Evolutionary conservation across 768 basidiomycete genomes (phyloP), one percentile per base, ranked within the genome.

Genomic region (Ramaria sp.): DNA sequence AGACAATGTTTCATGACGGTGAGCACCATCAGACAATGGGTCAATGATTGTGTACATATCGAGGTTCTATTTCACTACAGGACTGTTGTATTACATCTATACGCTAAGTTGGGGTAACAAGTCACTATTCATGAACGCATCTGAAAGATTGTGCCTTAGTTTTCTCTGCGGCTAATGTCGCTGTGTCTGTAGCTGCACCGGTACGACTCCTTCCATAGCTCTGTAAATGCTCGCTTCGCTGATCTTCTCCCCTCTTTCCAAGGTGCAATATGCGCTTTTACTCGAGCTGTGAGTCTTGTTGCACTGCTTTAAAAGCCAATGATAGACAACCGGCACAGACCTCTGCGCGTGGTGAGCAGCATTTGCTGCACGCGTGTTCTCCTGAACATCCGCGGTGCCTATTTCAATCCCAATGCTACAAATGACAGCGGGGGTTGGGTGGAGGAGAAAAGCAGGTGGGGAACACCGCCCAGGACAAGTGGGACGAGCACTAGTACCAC

Each of bases 351-450:
- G 15, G 15, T 52, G 12, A 52, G 39, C 38, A 52, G 51, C 16
- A 52, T 52, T 22, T 52, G 38, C 41, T 52, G 51, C 51, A 52
- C 51, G 22, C 51, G 51, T 16, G 37, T 52, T 25, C 51, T 52
- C 13, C 30, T 52, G n/a, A 52, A 52, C 25, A 52, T 52, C 16
- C 38, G 51, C 2, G 51, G 51, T 1, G 42, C 51, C 18, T 52
- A 52, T 32, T 52, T 52, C 28, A 52, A 39, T 28, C 37, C 51
- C 3, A 12, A 39, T 24, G 16, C 8, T 9, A 9, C 39, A 41
- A 41, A n/a, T 9, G 7, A 22, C 39, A 34, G 13, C 32, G 32
- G 32, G 32, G 32, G 2, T 34, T 34, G 8, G 32, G 32, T 34
- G 32, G 9, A 34, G 32, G 32, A 34, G 3, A 13, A 13, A 13